Percentiles rank a stretch among this genome's conserved stretches.
These are phyloP conservation scores for Aristolochia californica DNA, from an alignment of 164 flowering plant genomes.

Conservation along the genomic window DNA sequence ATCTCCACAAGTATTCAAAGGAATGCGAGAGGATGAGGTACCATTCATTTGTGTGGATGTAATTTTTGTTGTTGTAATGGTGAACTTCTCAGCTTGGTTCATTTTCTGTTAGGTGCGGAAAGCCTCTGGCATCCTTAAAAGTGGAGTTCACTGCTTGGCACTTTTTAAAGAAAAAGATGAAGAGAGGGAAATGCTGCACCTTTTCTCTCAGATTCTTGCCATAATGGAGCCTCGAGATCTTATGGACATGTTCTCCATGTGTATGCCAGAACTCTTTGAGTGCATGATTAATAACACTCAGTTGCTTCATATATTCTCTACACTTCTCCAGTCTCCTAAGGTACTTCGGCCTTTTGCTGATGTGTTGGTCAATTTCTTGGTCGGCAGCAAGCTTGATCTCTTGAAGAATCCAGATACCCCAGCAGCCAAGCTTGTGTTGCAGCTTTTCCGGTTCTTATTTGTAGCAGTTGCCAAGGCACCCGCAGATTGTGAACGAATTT, in stretches of 20 bases:
- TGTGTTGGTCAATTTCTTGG: conserved; percentile 91
- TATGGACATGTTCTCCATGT: conserved; percentile 98
- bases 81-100: background rate
- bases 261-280: conserved; percentile 95
- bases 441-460: conserved; percentile 78
- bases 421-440: conserved; percentile 83
- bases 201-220: conserved; percentile 74
- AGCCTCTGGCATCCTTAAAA: conserved; percentile 89
- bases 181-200: conserved; percentile 79
- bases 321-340: conserved; percentile 73
- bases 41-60: background rate
- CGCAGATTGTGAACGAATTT: conserved; percentile 83
- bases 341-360: conserved; percentile 89
- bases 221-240: conserved; percentile 98
- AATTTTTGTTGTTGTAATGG: background rate
- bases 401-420: conserved; percentile 83
- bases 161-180: conserved; percentile 94
- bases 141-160: conserved; percentile 94
- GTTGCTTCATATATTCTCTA: conserved; percentile 75
- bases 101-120: conserved; percentile 57
- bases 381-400: conserved; percentile 84
- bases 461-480: conserved; percentile 86
- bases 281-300: conserved; percentile 88
- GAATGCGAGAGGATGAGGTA: conserved; percentile 99
- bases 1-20: conserved; percentile 57